Conservation (phyloP, 305 asterid species). For the Euphrasia arctica region DNA sequence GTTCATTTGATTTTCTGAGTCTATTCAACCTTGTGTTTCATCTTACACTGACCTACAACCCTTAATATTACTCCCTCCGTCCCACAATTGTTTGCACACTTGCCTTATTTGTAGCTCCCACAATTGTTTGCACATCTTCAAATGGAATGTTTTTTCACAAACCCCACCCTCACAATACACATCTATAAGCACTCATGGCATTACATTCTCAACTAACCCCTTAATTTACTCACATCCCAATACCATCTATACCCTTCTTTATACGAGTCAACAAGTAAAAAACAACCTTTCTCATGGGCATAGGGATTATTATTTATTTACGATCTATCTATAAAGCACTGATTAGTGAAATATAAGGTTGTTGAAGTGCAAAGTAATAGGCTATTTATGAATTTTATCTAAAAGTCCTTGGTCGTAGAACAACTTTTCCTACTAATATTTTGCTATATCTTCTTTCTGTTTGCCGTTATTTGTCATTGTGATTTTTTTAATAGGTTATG, state of each 20-base stretch:
- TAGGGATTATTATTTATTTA: background rate
- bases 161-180: too few relatives aligned
- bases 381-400: conserved; percentile 15
- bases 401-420: conserved; percentile 22
- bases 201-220: too few relatives aligned
- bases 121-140: too few relatives aligned
- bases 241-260: too few relatives aligned
- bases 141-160: too few relatives aligned
- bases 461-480: conserved; percentile 17
- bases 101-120: too few relatives aligned
- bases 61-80: background rate
- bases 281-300: too few relatives aligned
- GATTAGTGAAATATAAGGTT: conserved; percentile 19
- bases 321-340: conserved; percentile 11
- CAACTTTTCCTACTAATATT: conserved; percentile 15
- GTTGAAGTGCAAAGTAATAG: conserved; percentile 17
- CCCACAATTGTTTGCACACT: too few relatives aligned
- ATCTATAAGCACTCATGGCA: too few relatives aligned
- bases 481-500: conserved; percentile 51
- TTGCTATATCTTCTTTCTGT: conserved; percentile 2
- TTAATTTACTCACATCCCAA: too few relatives aligned
- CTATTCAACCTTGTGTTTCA: background rate
- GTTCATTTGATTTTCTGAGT: conserved; percentile 1
- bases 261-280: too few relatives aligned
- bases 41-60: conserved; percentile 13